phyloP scores from a whole-genome alignment of 2,329 filamentous ascomycete species.

The Meredithiella fracta region DNA sequence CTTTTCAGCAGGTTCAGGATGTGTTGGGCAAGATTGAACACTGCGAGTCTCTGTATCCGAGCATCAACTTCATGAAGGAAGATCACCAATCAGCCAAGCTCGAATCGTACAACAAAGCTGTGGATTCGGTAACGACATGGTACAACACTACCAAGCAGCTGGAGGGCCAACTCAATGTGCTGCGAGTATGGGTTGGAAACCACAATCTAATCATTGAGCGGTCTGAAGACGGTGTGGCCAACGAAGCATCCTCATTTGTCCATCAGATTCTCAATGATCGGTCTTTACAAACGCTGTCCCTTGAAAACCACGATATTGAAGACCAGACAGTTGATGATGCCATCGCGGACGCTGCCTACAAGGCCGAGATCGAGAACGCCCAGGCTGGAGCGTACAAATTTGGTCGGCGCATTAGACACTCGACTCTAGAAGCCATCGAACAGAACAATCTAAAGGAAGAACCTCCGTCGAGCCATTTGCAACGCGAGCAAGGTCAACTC shows the following conservation, averaged over 20 bases:
- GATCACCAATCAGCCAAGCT: conserved; percentile 67
- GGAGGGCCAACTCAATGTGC: conserved; percentile 77
- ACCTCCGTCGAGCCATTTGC: no score
- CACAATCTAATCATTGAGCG: conserved; percentile 78
- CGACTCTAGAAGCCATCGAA: conserved; percentile 2
- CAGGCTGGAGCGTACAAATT: no score
- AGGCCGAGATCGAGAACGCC: background rate
- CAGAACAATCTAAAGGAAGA: conserved; percentile 1
- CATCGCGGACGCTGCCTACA: background rate
- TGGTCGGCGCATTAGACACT: background rate
- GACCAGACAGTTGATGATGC: background rate
- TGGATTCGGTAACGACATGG: conserved; percentile 83
- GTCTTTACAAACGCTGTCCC: conserved; percentile 63
- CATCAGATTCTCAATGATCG: conserved; percentile 93
- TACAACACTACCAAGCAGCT: conserved; percentile 94
- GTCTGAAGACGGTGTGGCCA: conserved; percentile 43
- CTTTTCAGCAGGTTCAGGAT: conserved; percentile 76
- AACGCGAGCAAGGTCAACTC: no score
- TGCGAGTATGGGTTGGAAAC: conserved; percentile 95
- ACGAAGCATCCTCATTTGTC: conserved; percentile 84
- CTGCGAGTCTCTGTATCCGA: conserved; percentile 72
- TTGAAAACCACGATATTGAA: background rate
- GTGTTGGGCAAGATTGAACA: conserved; percentile 82
- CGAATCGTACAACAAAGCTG: conserved; percentile 61
- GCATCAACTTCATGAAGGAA: conserved; percentile 53